A percentile compares a stretch with the other conserved stretches of the same genome.
Conservation (phyloP, 768 basidiomycete species). For the Lactifluus subvellereus region DNA sequence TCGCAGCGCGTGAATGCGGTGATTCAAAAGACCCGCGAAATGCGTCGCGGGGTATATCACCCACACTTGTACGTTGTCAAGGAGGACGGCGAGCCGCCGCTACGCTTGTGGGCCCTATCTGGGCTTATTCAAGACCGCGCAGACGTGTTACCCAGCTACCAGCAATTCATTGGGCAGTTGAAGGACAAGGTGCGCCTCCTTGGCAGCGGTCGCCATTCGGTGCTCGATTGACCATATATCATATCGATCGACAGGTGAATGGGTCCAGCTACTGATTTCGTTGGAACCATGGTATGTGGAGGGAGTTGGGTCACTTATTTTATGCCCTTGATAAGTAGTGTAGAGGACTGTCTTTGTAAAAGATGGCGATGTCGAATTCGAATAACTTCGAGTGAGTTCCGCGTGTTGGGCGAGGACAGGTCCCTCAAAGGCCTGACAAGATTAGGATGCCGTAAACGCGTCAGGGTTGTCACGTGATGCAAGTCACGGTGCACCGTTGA, state of each 20-base stretch:
- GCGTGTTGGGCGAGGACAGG: no score
- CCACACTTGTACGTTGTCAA: conserved; percentile 96
- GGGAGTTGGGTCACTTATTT: conserved; percentile 1
- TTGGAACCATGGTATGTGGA: background rate
- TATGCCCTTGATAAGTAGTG: conserved; percentile 17
- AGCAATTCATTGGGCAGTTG: conserved; percentile 84
- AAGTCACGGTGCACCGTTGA: background rate
- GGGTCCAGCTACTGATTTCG: conserved; percentile 24
- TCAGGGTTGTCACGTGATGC: background rate
- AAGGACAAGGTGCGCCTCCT: conserved; percentile 70
- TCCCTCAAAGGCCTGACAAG: no score
- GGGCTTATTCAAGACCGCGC: conserved; percentile 92
- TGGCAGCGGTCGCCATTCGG: background rate
- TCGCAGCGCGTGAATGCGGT: conserved; percentile 93
- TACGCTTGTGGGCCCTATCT: conserved; percentile 93
- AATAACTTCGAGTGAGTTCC: background rate
- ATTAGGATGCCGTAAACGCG: no score
- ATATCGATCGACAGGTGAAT: conserved; percentile 21
- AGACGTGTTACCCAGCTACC: conserved; percentile 92
- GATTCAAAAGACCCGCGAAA: conserved; percentile 89
- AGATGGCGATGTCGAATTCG: background rate
- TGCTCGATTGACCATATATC: conserved; percentile 7
- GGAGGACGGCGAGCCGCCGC: conserved; percentile 93
- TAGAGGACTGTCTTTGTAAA: conserved; percentile 7
- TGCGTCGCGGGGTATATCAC: conserved; percentile 87